These are phyloP conservation scores for Aegilops umbellulata DNA, from an alignment of 176 grass and related monocot genomes.

Conservation along the genomic window DNA sequence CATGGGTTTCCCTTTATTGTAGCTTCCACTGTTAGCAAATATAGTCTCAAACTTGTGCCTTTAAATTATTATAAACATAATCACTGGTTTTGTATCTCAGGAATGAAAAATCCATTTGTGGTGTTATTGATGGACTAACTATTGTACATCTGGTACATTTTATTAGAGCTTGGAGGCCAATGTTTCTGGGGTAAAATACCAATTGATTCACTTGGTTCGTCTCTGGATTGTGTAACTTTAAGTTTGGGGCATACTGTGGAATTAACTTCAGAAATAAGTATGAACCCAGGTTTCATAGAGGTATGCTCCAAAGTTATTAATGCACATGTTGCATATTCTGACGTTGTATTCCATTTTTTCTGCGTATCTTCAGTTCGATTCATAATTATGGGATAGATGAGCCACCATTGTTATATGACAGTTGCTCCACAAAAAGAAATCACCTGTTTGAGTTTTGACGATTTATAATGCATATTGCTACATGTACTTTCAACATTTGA, in stretches of 20 bases:
- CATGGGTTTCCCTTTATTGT: background rate
- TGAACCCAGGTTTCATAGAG: conserved; percentile 65
- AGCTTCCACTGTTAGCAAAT: background rate
- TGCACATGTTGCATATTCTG: conserved; percentile 18
- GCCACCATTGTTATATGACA: background rate
- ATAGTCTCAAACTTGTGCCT: background rate
- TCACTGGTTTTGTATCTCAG: background rate
- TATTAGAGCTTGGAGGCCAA: conserved; percentile 70
- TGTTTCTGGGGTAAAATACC: conserved; percentile 88
- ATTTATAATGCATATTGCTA: conserved; percentile 11
- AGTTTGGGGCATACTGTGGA: conserved; percentile 60
- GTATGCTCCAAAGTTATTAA: conserved; percentile 36
- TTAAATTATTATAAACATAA: conserved; percentile 6
- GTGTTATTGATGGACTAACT: conserved; percentile 31
- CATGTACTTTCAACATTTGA: background rate
- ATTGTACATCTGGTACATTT: conserved; percentile 21
- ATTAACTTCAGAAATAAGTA: conserved; percentile 56
- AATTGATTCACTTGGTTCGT: conserved; percentile 61
- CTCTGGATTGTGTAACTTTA: conserved; percentile 60
- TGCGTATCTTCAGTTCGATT: background rate
- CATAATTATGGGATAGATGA: background rate
- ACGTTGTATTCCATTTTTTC: conserved; percentile 1
- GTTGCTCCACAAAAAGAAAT: background rate
- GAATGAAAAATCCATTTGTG: conserved; percentile 7
- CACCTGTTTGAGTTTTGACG: conserved; percentile 13